Conservation (phyloP, 768 basidiomycete genomes). For the Chalciporus pseudorubinellus region DNA sequence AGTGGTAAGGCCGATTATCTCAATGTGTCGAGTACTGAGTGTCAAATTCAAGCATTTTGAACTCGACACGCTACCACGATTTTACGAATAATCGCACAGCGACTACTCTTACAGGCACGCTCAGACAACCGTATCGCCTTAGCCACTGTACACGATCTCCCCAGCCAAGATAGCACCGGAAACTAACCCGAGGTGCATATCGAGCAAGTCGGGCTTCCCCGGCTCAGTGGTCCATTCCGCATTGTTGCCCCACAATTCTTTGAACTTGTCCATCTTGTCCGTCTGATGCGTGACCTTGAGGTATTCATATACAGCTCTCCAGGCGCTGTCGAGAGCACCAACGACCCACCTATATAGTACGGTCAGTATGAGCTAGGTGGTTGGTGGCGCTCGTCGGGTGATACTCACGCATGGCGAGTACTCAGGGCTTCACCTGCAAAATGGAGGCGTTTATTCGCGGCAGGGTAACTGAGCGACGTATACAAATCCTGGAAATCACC, state of each 20-base stretch:
- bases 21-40: too few relatives aligned
- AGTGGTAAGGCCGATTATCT: too few relatives aligned
- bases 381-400: too few relatives aligned
- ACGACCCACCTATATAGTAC: conserved; percentile 40
- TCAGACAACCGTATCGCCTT: too few relatives aligned
- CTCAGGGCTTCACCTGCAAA: conserved; percentile 20
- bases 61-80: too few relatives aligned
- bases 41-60: too few relatives aligned
- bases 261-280: conserved; percentile 16
- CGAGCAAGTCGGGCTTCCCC: conserved; percentile 1
- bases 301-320: conserved; percentile 33
- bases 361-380: too few relatives aligned
- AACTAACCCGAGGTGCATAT: conserved; percentile 5
- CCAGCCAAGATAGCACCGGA: too few relatives aligned
- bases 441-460: conserved; percentile 10
- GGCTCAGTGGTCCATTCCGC: conserved; percentile 21
- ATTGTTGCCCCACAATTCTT: conserved; percentile 31
- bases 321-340: conserved; percentile 39
- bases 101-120: too few relatives aligned
- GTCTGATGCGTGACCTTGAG: conserved; percentile 13
- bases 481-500: conserved; percentile 37
- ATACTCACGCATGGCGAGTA: conserved; percentile 33
- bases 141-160: too few relatives aligned
- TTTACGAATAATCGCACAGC: too few relatives aligned
- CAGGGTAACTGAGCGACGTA: conserved; percentile 29